These are phyloP conservation scores for Poa pratensis DNA, from an alignment of 176 grass and related monocot genomes.

Conservation along the genomic window DNA sequence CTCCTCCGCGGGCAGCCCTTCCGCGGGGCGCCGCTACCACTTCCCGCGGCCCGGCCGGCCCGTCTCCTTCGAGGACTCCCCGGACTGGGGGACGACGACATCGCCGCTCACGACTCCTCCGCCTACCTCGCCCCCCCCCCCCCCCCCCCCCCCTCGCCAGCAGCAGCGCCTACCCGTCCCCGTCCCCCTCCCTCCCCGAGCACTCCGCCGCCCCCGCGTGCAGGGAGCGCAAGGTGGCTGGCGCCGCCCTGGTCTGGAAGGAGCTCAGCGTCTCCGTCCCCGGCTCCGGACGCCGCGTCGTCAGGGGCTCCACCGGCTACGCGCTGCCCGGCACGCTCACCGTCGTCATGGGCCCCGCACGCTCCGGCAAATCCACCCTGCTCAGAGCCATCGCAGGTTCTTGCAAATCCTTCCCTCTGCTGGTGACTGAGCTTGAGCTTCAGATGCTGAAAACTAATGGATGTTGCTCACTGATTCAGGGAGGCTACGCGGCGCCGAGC, in stretches of 20 bases:
- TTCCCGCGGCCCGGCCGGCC: constrained; percentile 68
- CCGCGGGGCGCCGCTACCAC: constrained; percentile 58
- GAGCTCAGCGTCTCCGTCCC: constrained; percentile 75
- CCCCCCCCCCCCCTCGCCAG: constrained; percentile 31
- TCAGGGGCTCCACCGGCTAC: constrained; percentile 91
- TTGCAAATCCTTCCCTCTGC: neutral
- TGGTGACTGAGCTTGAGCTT: neutral
- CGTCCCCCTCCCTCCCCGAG: constrained; percentile 32
- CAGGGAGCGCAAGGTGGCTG: constrained; percentile 72
- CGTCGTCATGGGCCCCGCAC: constrained; percentile 90
- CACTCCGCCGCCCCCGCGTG: constrained; percentile 34
- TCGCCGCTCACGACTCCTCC: constrained; percentile 28
- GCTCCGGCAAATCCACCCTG: constrained; percentile 91
- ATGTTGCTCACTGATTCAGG: constrained; percentile 46
- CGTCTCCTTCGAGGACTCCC: constrained; percentile 96
- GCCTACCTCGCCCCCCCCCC: constrained; percentile 42
- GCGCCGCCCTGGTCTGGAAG: constrained; percentile 87
- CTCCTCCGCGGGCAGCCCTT: constrained; percentile 78
- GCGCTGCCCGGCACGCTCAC: constrained; percentile 87
- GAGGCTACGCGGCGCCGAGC: constrained; percentile 55
- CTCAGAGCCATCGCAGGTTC: constrained; percentile 89
- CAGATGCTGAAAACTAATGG: neutral
- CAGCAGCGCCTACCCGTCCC: constrained; percentile 67
- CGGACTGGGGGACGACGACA: constrained; percentile 96
- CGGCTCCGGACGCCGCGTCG: constrained; percentile 57